Evolutionary conservation across 345 rosid genomes (phyloP), one percentile per base, ranked within the genome.

Genomic region (Hibiscus tridactylites): DNA sequence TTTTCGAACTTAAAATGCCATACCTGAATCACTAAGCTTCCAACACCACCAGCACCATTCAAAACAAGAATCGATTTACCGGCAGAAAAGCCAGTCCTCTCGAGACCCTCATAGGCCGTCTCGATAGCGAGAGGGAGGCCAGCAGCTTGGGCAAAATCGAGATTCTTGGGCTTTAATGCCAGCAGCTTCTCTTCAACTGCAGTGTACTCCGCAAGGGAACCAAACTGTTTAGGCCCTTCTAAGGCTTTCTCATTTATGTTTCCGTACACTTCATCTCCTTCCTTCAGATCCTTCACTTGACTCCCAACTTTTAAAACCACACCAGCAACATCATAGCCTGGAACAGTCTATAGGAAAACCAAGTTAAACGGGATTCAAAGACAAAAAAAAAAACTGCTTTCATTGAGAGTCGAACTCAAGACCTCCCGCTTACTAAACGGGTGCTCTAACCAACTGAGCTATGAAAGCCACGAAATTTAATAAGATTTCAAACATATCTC

Each of bases 381-480:
- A 13, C 54, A 50, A 50, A 3, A 13, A 4, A 13, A 47, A 37
- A 6, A 0, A 0, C 1, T 39, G 44, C 44, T 3, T 47, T 13
- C 3, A 33, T 54, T 54, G 11, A 54, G 26, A 17, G 28, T 54
- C 1, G 4, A 54, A 17, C 28, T 54, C 59, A 54, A 54, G 59
- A n/a, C 59, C 59, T 54, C 59, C 59, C 28, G 12, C 59, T 17
- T 90, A 87, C 91, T 89, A 89, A 88, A 87, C 94, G 85, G 88
- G 92, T 87, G 91, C 91, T 87, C 94, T 90, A 92, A 90, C 92
- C 94, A 88, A 83, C 94, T 92, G 91, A 89, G 94, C 96, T 89
- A 95, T 61, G 7, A 69, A 1, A 12, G 53, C 53, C 6, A 49
- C 17, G 7, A 0, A 47, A 2, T 2, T 3, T 0, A 3, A 47